Percentiles rank a stretch among this genome's conserved stretches.
Conservation (phyloP, 257 asterid species). For the Solanum dulcamara region DNA sequence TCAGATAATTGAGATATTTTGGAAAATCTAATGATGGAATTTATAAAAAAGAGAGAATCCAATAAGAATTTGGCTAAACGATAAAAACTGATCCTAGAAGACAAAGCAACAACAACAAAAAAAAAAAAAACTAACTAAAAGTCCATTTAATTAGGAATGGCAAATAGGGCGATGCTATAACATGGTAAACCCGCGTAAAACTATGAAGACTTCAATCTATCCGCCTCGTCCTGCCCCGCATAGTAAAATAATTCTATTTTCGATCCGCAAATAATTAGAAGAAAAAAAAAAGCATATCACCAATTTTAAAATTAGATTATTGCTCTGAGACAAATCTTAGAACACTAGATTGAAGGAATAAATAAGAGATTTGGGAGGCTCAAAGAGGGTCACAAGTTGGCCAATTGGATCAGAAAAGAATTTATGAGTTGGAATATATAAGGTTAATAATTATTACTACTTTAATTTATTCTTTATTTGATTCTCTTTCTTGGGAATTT, state of each 20-base stretch:
- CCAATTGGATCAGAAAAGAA: slow-evolving; percentile 16
- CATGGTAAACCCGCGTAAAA: neutral
- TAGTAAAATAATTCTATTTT: no score
- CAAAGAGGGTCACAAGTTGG: neutral
- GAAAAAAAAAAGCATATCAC: neutral
- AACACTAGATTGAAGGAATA: neutral
- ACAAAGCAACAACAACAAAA: neutral
- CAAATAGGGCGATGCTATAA: neutral
- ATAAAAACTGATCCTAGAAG: neutral
- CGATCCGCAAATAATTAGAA: no score
- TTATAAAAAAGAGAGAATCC: neutral
- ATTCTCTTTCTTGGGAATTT: slow-evolving; percentile 11
- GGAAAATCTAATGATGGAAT: neutral
- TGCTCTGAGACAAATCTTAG: neutral
- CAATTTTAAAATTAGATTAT: neutral
- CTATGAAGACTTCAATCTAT: neutral
- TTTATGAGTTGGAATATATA: neutral
- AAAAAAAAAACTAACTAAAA: no score
- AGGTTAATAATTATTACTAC: slow-evolving; percentile 6
- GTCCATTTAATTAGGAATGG: neutral
- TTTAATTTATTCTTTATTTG: slow-evolving; percentile 9
- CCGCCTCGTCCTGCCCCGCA: neutral
- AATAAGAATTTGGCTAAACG: neutral
- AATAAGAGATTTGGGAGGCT: neutral
- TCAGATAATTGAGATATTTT: neutral